phyloP scores from a whole-genome alignment of 441 rosid species.

The Erodium trifolium region DNA sequence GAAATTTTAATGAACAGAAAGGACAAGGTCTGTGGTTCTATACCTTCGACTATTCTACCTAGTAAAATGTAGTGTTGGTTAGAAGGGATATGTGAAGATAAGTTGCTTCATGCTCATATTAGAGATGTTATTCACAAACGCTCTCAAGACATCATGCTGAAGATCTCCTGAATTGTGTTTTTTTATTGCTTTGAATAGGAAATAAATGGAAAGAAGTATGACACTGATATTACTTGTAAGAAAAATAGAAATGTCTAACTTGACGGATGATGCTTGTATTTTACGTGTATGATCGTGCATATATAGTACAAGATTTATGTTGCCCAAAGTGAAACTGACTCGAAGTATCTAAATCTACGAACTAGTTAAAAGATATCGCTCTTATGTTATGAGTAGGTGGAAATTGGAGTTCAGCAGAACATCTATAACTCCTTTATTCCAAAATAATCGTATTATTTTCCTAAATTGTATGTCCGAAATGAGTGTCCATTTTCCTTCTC shows the following conservation, averaged over 20 bases:
- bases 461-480: not conserved
- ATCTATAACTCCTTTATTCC: too few relatives aligned
- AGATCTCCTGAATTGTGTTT: too few relatives aligned
- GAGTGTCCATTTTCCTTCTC: not conserved
- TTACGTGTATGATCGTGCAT: not conserved
- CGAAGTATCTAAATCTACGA: not conserved
- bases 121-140: not conserved
- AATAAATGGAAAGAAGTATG: not conserved
- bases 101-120: not conserved
- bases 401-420: not conserved
- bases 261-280: not conserved
- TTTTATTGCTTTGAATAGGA: too few relatives aligned
- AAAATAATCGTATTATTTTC: too few relatives aligned
- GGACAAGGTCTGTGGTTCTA: conserved; percentile 45
- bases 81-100: not conserved
- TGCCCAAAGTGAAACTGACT: not conserved
- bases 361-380: not conserved
- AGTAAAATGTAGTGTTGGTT: not conserved
- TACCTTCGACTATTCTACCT: not conserved
- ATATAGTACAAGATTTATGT: not conserved
- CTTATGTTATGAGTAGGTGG: not conserved
- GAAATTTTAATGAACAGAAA: conserved; percentile 33
- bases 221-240: not conserved
- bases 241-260: not conserved
- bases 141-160: too few relatives aligned